These are phyloP conservation scores for Malassezia nana DNA, from an alignment of 1,284 basidiomycete species.

Conservation along the genomic window DNA sequence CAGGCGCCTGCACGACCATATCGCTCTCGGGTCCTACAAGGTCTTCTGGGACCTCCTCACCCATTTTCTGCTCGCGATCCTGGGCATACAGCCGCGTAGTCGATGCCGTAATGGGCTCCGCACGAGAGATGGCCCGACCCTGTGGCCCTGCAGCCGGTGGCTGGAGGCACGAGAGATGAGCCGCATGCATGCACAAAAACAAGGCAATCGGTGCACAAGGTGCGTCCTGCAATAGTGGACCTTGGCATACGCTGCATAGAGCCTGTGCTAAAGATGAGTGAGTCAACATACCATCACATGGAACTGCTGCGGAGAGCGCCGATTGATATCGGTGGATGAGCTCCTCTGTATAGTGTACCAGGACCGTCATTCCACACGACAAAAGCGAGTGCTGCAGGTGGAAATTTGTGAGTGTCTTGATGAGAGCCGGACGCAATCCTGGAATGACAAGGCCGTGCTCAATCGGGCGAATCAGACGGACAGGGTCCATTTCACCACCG, in stretches of 20 bases:
- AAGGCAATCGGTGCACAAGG: constrained; percentile 18
- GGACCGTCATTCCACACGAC: constrained; percentile 34
- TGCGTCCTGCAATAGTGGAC: constrained; percentile 18
- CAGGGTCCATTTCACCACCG: constrained; percentile 88
- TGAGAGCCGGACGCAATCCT: constrained; percentile 80
- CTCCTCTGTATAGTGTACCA: constrained; percentile 30
- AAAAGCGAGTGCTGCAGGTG: constrained; percentile 58
- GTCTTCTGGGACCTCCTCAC: background rate
- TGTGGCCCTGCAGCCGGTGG: background rate
- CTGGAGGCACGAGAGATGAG: constrained; percentile 28
- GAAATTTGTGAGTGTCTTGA: constrained; percentile 94
- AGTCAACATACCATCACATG: constrained; percentile 18
- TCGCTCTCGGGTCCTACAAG: no score
- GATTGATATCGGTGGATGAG: constrained; percentile 24
- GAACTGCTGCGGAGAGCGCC: constrained; percentile 24
- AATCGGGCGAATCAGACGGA: constrained; percentile 84
- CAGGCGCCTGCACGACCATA: no score
- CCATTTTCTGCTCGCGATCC: background rate
- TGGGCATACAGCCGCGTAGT: background rate
- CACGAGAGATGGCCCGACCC: background rate
- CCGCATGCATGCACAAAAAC: constrained; percentile 38
- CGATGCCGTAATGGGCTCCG: background rate
- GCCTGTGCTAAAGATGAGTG: constrained; percentile 7
- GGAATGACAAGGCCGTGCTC: constrained; percentile 92
- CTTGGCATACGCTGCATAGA: constrained; percentile 24